Percentiles rank a stretch among this genome's conserved stretches.
These are phyloP conservation scores for Boehmeria nivea DNA, from an alignment of 306 rosid species.

Conservation along the genomic window DNA sequence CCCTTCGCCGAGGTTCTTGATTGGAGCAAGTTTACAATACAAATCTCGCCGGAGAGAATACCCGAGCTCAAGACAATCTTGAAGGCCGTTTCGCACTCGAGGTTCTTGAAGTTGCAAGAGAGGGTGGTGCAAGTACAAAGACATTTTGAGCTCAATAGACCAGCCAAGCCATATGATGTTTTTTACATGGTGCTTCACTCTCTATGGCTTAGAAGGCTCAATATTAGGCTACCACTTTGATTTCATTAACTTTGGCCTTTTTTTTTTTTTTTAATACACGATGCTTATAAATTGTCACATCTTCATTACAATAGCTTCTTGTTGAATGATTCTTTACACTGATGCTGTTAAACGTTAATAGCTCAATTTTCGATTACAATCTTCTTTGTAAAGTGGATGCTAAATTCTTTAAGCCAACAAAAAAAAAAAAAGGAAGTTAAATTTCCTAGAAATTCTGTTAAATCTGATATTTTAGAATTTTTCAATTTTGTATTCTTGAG, in stretches of 20 bases:
- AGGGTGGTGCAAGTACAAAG: constrained; percentile 31
- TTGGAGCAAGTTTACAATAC: constrained; percentile 31
- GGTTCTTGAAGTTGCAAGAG: constrained; percentile 24
- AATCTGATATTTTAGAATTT: too few relatives aligned
- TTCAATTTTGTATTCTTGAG: too few relatives aligned
- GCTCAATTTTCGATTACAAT: too few relatives aligned
- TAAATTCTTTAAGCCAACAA: too few relatives aligned
- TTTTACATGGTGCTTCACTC: constrained; percentile 40
- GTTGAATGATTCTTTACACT: too few relatives aligned
- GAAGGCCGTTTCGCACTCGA: constrained; percentile 14
- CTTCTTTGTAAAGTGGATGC: too few relatives aligned
- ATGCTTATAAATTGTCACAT: too few relatives aligned
- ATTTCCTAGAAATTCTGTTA: too few relatives aligned
- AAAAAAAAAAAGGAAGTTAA: too few relatives aligned
- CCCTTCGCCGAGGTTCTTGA: constrained; percentile 38
- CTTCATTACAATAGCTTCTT: too few relatives aligned
- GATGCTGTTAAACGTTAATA: too few relatives aligned
- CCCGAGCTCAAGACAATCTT: constrained; percentile 31
- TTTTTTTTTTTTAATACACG: background rate
- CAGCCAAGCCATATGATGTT: constrained; percentile 37
- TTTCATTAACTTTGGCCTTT: too few relatives aligned
- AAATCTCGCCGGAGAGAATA: constrained; percentile 26
- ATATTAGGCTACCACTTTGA: constrained; percentile 22
- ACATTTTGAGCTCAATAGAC: constrained; percentile 35
- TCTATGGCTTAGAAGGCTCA: constrained; percentile 38